Evolutionary conservation across 2,329 filamentous ascomycete species (phyloP), one percentile per base, ranked within the genome.

Genomic region (Pseudocercospora eumusae): DNA sequence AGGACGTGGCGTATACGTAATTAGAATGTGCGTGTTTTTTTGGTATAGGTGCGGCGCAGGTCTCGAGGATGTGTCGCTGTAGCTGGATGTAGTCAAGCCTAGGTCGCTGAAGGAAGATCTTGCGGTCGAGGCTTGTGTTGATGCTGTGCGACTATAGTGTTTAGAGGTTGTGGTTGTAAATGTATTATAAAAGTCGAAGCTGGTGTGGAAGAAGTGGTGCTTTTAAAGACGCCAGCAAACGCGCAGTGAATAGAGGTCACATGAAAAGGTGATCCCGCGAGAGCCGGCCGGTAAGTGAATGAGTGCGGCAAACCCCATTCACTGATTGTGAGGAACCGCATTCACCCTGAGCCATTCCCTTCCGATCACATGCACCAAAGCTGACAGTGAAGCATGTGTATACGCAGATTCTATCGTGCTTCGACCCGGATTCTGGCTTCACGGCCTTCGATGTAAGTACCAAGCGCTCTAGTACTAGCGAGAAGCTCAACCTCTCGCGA

Each of bases 401-500:
- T 52, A n/a, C 47, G 15, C 10, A 23, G 4, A 1, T 10, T 13
- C 31, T 23, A 54, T 33, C 15, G 15, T 9, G 28, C 18, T 47
- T 67, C 64, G 11, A 96, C 84, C 42, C 92, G 82, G 36, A 97
- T 83, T 65, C 77, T 85, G 9, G 86, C 90, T 71, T 91, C 87
- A 64, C 80, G 74, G 0, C 88, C 87, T 72, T 96, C 92, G 61
- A 97, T 86, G 76, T 88, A 92, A 70, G 92, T 93, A 1, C 92
- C 92, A 67, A 96, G 81, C 75, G 90, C 87, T 70, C 91, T 86
- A 9, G 91, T 93, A 11, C 91, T 89, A 70, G 93, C 88, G 60
- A 84, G 84, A 59, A 97, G 81, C 75, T 93, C 89, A 31, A 92
- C 87, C 75, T 96, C 91, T 62, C 92, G 82, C 75, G 88, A 88